Base-by-base conservation (phyloP, 2,329 filamentous ascomycete species). In the Epichloe sibirici region DNA sequence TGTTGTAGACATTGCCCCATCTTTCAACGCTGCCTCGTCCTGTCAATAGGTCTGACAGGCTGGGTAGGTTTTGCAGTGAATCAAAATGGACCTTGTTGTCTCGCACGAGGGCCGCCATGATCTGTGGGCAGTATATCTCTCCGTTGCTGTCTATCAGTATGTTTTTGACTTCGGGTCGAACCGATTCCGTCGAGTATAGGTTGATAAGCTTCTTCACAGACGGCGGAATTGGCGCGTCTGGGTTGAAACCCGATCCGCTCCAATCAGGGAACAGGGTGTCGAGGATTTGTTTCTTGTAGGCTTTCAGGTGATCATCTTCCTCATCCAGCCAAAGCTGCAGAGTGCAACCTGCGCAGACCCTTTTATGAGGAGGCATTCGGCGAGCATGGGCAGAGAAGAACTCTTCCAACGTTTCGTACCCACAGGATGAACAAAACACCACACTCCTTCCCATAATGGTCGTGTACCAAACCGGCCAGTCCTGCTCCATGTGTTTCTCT, bases 361-460 rank as follows among this genome's bases (percentile, higher is more conserved):
- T 58, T 1, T 12, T 15, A 3, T 61, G 52, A 1, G 58, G 60
- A 3, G 3, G 54, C 9, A 38, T 7, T 1, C 12, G 4, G 2
- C 57, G 55, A 9, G 38, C 46, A 0, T 43, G 7, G 2, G 35
- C 23, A 0, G 54, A 51, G 45, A 64, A 70, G 28, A 70, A 66
- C 4, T 68, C 63, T n/a, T 58, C 31, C 1, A 65, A 52, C 35
- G 61, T 61, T 25, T 65, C 58, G 48, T 67, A 64, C 1, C 68
- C 68, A 17, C 68, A 70, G 1, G 65, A 69, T 0, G 56, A 61
- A 49, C 68, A 71, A 39, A 66, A 67, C 0, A 59, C 8, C 3
- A 62, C 46, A 2, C 53, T 21, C 3, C 51, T 45, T 0, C 57
- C 63, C 65, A 67, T 65, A 5, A 46, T n/a, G 0, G 51, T 4